Percentiles rank a stretch among this genome's conserved stretches.
Conservation (phyloP, 352 stramenopile species). For the Globisporangium megalacanthum region DNA sequence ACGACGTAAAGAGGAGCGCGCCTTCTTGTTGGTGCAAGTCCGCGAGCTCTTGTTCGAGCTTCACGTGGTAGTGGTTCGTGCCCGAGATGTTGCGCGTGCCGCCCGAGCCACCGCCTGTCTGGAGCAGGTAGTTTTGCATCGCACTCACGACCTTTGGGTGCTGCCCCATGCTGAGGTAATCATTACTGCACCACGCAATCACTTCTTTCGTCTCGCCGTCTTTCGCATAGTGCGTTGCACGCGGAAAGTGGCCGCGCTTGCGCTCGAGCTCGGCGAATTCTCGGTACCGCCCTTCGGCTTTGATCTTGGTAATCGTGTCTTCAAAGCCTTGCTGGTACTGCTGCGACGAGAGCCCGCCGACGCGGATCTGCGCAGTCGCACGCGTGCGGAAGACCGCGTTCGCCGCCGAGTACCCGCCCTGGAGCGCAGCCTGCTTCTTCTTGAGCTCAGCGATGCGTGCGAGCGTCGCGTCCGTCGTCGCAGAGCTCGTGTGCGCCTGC, state of each 20-base stretch:
- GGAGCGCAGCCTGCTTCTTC: constrained; percentile 36
- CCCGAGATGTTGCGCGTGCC: constrained; percentile 89
- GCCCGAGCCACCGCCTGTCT: constrained; percentile 76
- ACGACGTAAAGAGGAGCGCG: constrained; percentile 85
- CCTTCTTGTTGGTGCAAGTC: constrained; percentile 85
- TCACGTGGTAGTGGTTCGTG: constrained; percentile 89
- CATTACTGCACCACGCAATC: constrained; percentile 87
- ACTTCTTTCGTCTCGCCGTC: constrained; percentile 77
- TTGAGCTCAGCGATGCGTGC: constrained; percentile 70
- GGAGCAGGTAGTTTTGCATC: constrained; percentile 80
- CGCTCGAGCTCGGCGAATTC: constrained; percentile 85
- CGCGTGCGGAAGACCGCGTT: constrained; percentile 53
- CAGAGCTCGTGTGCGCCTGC: constrained; percentile 53
- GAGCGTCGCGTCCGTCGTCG: constrained; percentile 58
- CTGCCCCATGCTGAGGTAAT: constrained; percentile 90
- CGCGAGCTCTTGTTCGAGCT: constrained; percentile 78
- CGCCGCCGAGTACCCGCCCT: constrained; percentile 33
- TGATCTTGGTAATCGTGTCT: constrained; percentile 76
- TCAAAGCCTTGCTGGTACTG: constrained; percentile 73
- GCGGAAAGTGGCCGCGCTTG: constrained; percentile 80
- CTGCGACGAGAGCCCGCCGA: constrained; percentile 49
- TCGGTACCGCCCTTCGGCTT: constrained; percentile 84
- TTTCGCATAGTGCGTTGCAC: constrained; percentile 66
- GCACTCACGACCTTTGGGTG: constrained; percentile 80
- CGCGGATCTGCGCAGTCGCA: constrained; percentile 43